Evolutionary conservation across 2,329 filamentous ascomycete genomes (phyloP), one percentile per base, ranked within the genome.

Genomic region (Cladosporium sp.): DNA sequence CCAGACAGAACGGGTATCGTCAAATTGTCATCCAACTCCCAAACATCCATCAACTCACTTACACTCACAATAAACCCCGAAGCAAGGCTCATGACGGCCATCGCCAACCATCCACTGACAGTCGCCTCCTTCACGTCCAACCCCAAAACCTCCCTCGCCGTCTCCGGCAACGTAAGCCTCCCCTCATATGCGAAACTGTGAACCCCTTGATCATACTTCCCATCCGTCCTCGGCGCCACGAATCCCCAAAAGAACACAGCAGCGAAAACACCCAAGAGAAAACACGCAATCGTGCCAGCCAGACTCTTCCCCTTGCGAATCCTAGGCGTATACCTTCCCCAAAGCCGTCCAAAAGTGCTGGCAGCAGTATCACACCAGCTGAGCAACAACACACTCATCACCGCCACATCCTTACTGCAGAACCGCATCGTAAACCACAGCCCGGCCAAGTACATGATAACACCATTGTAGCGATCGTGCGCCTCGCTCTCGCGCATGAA

Each of bases 311-410:
- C 91, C 55, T 79, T 79, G 54, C 93, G 82, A 49, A 98, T 79
- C 46, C 86, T 80, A 32, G 88, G 88, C 2, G 93, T 98, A 66
- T 96, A 91, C 55, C 85, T 81, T 36, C 93, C 93, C 72, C 88
- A 97, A 12, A 92, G 75, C 49, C 93, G 82, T 47, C 93, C 93
- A 64, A 98, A 91, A 0, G 93, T 98, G 65, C 86, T 93, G 43
- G 93, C 93, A 30, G 93, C 93, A 1, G 93, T 97, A 68, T 98
- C 93, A 70, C 93, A 98, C 93, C 93, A 98, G 64, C 88, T 94
- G 19, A 98, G 80, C 35, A 98, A 79, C 61, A 98, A 75, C 38
- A 97, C 86, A 54, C 86, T 84, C 75, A 97, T 85, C 42, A 95
- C 85, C 7, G 85, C 90, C 19, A 98, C 80, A 62, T 98, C 93